These are phyloP conservation scores for Clathrus columnatus DNA, from an alignment of 768 basidiomycete genomes.

Conservation along the genomic window DNA sequence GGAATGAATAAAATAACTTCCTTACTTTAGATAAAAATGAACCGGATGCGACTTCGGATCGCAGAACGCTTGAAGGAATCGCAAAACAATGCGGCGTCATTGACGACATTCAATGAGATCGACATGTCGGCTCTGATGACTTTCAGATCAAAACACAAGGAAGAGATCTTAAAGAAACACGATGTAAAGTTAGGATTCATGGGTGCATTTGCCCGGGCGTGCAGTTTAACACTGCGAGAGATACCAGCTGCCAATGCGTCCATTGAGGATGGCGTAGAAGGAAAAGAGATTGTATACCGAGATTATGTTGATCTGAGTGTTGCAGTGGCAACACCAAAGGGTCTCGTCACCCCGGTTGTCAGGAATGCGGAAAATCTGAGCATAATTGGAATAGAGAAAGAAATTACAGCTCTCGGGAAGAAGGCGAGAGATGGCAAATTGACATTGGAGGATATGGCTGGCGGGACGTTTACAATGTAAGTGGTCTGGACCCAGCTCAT, in stretches of 20 bases:
- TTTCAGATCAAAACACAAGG: slow-evolving; percentile 92
- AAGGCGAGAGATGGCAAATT: slow-evolving; percentile 94
- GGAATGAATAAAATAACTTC: not conserved
- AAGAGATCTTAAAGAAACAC: slow-evolving; percentile 78
- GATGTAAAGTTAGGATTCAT: slow-evolving; percentile 98
- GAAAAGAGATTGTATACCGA: slow-evolving; percentile 74
- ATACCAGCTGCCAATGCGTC: slow-evolving; percentile 91
- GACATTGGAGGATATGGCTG: slow-evolving; percentile 96
- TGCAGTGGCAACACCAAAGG: slow-evolving; percentile 95
- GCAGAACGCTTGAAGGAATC: slow-evolving; percentile 97
- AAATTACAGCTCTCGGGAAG: slow-evolving; percentile 83
- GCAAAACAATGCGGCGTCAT: slow-evolving; percentile 90
- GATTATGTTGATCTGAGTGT: slow-evolving; percentile 93
- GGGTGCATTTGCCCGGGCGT: slow-evolving; percentile 92
- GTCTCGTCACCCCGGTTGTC: slow-evolving; percentile 92
- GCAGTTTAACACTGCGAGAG: slow-evolving; percentile 74
- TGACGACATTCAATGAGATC: slow-evolving; percentile 99
- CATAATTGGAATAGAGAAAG: slow-evolving; percentile 87
- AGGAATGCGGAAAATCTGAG: slow-evolving; percentile 82
- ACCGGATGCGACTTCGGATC: slow-evolving; percentile 94
- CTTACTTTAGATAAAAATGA: slow-evolving; percentile 99
- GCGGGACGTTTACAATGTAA: slow-evolving; percentile 97
- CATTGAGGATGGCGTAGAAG: slow-evolving; percentile 55
- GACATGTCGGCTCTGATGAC: slow-evolving; percentile 96
- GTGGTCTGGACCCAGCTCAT: slow-evolving; percentile 20